These are phyloP conservation scores for Thalassiosira mediterranea DNA, from an alignment of 352 stramenopile genomes.

Conservation along the genomic window DNA sequence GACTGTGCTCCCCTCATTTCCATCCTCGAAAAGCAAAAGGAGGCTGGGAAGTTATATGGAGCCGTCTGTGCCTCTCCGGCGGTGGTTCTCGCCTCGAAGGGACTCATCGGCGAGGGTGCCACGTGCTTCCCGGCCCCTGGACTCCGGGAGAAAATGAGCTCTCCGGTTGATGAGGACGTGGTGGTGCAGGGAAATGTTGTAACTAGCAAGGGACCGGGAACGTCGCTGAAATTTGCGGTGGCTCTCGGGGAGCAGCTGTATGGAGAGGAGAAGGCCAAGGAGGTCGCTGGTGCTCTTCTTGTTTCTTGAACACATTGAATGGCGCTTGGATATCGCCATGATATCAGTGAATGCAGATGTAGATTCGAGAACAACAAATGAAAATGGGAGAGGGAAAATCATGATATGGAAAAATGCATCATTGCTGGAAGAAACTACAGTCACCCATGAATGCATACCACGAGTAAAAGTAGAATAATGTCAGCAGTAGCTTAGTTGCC, in stretches of 20 bases:
- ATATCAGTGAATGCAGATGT: too few relatives aligned
- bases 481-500: neutral
- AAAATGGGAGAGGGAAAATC: too few relatives aligned
- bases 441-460: too few relatives aligned
- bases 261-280: constrained; percentile 74
- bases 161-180: constrained; percentile 59
- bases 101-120: constrained; percentile 57
- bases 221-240: constrained; percentile 70
- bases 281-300: constrained; percentile 72
- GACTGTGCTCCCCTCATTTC: constrained; percentile 65
- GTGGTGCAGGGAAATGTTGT: constrained; percentile 66
- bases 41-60: constrained; percentile 60
- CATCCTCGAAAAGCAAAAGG: constrained; percentile 76
- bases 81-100: constrained; percentile 70
- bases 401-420: too few relatives aligned
- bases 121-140: constrained; percentile 70
- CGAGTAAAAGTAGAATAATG: neutral
- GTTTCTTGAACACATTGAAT: constrained; percentile 29
- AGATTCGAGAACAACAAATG: too few relatives aligned
- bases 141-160: constrained; percentile 55
- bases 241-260: constrained; percentile 75
- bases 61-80: constrained; percentile 78
- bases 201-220: constrained; percentile 77
- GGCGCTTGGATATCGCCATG: too few relatives aligned
- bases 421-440: too few relatives aligned